These are phyloP conservation scores for Lachancea quebecensis DNA, from an alignment of 805 yeast genomes.

Conservation along the genomic window DNA sequence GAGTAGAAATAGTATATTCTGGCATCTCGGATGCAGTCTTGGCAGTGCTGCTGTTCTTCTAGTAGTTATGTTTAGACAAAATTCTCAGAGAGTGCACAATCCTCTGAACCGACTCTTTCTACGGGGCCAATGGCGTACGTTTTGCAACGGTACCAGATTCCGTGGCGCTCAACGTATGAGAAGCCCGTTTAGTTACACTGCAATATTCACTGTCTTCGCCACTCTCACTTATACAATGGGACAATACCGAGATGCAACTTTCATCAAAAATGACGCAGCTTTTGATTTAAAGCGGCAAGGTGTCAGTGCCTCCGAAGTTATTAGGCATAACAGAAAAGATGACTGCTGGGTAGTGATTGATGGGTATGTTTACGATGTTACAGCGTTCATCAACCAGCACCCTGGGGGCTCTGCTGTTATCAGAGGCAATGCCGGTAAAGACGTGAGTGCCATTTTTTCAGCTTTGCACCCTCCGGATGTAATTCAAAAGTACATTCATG, in stretches of 20 bases:
- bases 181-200: too few species aligned
- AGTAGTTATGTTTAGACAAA: too few species aligned
- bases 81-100: too few species aligned
- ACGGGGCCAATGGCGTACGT: too few species aligned
- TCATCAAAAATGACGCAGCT: conserved; percentile 12
- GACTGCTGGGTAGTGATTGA: conserved; percentile 85
- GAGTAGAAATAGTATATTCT: too few species aligned
- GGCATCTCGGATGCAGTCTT: too few species aligned
- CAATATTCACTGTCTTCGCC: too few species aligned
- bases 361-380: conserved; percentile 71
- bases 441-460: conserved; percentile 76
- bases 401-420: conserved; percentile 78
- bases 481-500: conserved; percentile 52
- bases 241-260: neutral
- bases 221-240: neutral
- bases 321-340: conserved; percentile 57
- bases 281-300: conserved; percentile 12
- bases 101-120: too few species aligned
- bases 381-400: conserved; percentile 66
- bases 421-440: conserved; percentile 72
- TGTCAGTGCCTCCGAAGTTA: conserved; percentile 45
- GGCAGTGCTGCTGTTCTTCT: too few species aligned
- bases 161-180: too few species aligned
- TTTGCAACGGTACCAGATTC: too few species aligned
- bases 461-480: conserved; percentile 92